These are phyloP conservation scores for Curvularia eragrostidis DNA, from an alignment of 2,329 filamentous ascomycete genomes.

Conservation along the genomic window DNA sequence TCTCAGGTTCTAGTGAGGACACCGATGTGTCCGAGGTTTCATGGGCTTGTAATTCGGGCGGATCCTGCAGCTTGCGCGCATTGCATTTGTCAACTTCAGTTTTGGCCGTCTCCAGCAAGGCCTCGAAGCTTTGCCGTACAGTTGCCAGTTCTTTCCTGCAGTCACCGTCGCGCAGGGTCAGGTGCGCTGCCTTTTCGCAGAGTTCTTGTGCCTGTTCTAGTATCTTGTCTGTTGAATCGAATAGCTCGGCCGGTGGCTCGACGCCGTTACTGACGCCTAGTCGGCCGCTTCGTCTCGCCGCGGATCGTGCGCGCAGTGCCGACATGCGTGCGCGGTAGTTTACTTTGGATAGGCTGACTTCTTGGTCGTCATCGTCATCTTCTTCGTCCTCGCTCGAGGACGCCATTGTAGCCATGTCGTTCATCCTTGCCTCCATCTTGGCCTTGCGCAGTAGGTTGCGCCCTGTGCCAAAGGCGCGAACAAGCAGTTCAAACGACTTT, in stretches of 20 bases:
- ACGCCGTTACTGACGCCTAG: conserved; percentile 15
- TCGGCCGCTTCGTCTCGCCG: conserved; percentile 23
- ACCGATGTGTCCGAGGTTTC: conserved; percentile 27
- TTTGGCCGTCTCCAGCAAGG: conserved; percentile 67
- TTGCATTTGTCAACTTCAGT: conserved; percentile 42
- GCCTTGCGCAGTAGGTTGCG: conserved; percentile 86
- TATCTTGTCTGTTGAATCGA: conserved; percentile 75
- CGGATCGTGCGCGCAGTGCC: conserved; percentile 39
- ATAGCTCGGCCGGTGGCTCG: conserved; percentile 35
- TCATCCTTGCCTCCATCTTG: conserved; percentile 80
- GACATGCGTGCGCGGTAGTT: conserved; percentile 47
- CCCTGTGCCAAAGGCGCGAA: conserved; percentile 79
- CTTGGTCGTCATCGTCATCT: conserved; percentile 34
- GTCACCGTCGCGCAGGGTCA: conserved; percentile 86
- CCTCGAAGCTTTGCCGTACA: conserved; percentile 69
- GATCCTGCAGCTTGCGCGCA: conserved; percentile 24
- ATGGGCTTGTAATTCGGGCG: conserved; percentile 20
- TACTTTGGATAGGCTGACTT: conserved; percentile 42
- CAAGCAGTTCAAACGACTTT: conserved; percentile 79
- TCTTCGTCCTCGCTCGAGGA: conserved; percentile 37
- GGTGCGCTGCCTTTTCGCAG: conserved; percentile 86
- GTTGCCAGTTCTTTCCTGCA: conserved; percentile 78
- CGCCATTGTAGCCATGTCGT: conserved; percentile 50
- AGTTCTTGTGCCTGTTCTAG: conserved; percentile 81
- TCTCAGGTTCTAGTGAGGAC: conserved; percentile 25